Evolutionary conservation across 345 rosid genomes (phyloP).

Genomic region (Rhodamnia argentea): DNA sequence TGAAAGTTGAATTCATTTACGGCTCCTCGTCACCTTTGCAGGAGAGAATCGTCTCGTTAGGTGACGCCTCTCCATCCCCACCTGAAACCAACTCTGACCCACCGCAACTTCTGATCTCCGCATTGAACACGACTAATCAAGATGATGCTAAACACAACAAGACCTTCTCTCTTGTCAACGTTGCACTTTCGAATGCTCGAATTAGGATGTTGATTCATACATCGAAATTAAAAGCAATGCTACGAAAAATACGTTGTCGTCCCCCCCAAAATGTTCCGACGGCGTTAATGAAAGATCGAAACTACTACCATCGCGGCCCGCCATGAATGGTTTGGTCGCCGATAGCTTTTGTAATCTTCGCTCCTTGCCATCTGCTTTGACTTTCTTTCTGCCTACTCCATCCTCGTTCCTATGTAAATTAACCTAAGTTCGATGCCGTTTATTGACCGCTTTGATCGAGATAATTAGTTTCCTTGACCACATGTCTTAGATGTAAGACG

Average conservation of each 20-base stretch:
- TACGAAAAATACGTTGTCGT: neutral
- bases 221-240: neutral
- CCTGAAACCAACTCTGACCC: neutral
- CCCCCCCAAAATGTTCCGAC: neutral
- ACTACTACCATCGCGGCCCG: neutral
- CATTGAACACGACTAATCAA: neutral
- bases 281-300: neutral
- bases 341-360: neutral
- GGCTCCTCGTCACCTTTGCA: neutral
- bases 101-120: neutral
- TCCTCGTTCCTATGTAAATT: neutral
- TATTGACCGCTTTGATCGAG: neutral
- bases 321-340: neutral
- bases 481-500: neutral
- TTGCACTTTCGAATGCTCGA: neutral
- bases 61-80: neutral
- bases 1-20: neutral
- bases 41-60: neutral
- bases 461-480: neutral
- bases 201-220: neutral
- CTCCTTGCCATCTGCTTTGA: neutral
- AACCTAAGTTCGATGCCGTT: neutral
- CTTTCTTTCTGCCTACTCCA: neutral
- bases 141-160: neutral
- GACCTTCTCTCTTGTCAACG: neutral